A percentile compares a stretch with the other conserved stretches of the same genome.
Conservation (phyloP, 139 green algal species). For the Limnomonas spitsbergensis region DNA sequence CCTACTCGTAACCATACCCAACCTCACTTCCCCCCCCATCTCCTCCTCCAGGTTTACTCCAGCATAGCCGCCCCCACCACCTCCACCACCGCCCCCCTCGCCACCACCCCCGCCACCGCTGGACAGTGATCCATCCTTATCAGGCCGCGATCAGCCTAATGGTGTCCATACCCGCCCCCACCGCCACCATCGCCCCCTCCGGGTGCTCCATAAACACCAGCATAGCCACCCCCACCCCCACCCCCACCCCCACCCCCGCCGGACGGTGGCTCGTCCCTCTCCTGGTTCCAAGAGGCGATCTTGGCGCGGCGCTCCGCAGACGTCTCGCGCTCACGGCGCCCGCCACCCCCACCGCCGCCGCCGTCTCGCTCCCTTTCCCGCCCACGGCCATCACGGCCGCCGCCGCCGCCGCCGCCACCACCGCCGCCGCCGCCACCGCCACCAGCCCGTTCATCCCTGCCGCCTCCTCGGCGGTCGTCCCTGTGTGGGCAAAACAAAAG, state of each 20-base stretch:
- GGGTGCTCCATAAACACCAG: neutral
- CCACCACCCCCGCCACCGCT: no score
- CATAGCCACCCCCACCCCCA: constrained; percentile 10
- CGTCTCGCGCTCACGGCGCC: neutral
- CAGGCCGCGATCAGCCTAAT: no score
- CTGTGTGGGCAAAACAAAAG: no score
- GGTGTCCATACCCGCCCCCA: no score
- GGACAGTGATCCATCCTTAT: no score
- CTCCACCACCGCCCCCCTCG: no score
- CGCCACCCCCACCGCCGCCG: neutral
- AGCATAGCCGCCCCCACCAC: no score
- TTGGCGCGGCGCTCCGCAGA: constrained; percentile 11
- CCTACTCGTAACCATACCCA: no score
- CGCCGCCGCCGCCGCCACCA: neutral
- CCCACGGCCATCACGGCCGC: neutral
- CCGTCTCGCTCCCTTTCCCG: neutral
- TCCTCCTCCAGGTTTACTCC: no score
- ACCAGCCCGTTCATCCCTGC: neutral
- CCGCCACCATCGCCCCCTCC: neutral
- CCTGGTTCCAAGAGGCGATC: constrained; percentile 13
- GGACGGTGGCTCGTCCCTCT: neutral
- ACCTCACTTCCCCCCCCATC: no score
- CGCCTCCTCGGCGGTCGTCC: no score
- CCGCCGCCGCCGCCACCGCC: neutral
- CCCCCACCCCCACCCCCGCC: neutral